Conservation (phyloP, 2,329 filamentous ascomycete species). For the Hymenoscyphus fraxineus region DNA sequence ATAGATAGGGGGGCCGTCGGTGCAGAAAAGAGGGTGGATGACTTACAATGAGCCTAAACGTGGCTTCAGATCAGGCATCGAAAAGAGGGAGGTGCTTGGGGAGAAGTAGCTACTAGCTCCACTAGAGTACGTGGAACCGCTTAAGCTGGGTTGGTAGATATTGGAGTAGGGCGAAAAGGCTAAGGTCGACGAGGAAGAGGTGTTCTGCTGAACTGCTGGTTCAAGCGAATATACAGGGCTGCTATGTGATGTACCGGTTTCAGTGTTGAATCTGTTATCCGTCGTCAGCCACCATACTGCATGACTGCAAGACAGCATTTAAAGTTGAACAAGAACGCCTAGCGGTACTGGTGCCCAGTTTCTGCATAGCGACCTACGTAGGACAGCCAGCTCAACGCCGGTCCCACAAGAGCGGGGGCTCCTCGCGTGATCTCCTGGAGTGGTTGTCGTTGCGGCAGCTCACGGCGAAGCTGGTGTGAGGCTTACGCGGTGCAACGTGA, state of each 20-base stretch:
- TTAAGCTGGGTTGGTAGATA: slow-evolving; percentile 31
- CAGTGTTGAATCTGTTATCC: slow-evolving; percentile 33
- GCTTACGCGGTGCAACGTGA: slow-evolving; percentile 32
- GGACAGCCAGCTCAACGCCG: slow-evolving; percentile 30
- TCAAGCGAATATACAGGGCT: slow-evolving; percentile 35
- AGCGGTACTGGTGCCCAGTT: slow-evolving; percentile 27
- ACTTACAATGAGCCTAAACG: slow-evolving; percentile 34
- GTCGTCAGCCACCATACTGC: slow-evolving; percentile 30
- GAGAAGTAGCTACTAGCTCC: slow-evolving; percentile 31
- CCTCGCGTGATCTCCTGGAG: slow-evolving; percentile 31
- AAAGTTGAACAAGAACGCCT: slow-evolving; percentile 25
- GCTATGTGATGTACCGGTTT: slow-evolving; percentile 32
- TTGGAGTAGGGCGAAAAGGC: slow-evolving; percentile 31
- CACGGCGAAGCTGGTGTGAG: slow-evolving; percentile 26
- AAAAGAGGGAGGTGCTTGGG: slow-evolving; percentile 29
- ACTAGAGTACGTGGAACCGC: slow-evolving; percentile 32
- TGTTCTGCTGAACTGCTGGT: slow-evolving; percentile 30
- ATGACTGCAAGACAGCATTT: slow-evolving; percentile 31
- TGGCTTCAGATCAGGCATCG: slow-evolving; percentile 36
- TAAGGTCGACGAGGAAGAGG: slow-evolving; percentile 29
- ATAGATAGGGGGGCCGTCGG: slow-evolving; percentile 15
- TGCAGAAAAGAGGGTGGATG: slow-evolving; percentile 6
- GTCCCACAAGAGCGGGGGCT: slow-evolving; percentile 26
- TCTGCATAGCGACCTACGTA: slow-evolving; percentile 26
- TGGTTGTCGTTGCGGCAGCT: slow-evolving; percentile 18